Percentiles rank a stretch among this genome's conserved stretches.
phyloP scores from a whole-genome alignment of 441 rosid species.

The Hypseocharis bilobata region DNA sequence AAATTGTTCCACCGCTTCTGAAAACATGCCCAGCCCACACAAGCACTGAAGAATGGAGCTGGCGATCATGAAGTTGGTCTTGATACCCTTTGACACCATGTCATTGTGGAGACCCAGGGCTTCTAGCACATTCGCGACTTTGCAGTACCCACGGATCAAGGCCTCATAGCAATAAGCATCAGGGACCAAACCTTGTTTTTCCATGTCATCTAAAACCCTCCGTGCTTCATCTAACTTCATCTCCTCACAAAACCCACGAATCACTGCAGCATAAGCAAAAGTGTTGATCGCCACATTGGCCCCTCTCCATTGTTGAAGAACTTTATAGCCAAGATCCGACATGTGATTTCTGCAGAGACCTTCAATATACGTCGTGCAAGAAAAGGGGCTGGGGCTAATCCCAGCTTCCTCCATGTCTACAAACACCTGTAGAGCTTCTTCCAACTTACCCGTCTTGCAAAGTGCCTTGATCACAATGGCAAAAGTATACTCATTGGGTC shows the following conservation, averaged over 20 bases:
- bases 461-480: slow-evolving; percentile 51
- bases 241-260: slow-evolving; percentile 51
- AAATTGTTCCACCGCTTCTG: slow-evolving; percentile 37
- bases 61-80: slow-evolving; percentile 44
- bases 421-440: slow-evolving; percentile 34
- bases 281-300: slow-evolving; percentile 27
- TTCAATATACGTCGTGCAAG: slow-evolving; percentile 47
- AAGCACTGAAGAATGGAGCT: slow-evolving; percentile 47
- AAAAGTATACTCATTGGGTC: slow-evolving; percentile 44
- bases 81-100: slow-evolving; percentile 45
- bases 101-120: slow-evolving; percentile 36
- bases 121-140: slow-evolving; percentile 30
- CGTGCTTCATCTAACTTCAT: slow-evolving; percentile 48
- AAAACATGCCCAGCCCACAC: slow-evolving; percentile 34
- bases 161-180: slow-evolving; percentile 35
- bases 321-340: slow-evolving; percentile 35
- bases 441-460: slow-evolving; percentile 44
- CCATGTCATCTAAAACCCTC: slow-evolving; percentile 38
- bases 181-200: slow-evolving; percentile 36
- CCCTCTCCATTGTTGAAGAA: slow-evolving; percentile 24
- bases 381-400: slow-evolving; percentile 33
- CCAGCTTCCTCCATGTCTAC: slow-evolving; percentile 40
- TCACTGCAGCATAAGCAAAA: slow-evolving; percentile 37
- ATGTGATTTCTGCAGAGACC: slow-evolving; percentile 44
- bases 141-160: slow-evolving; percentile 45